Evolutionary conservation across 495 filamentous ascomycete species (phyloP), one percentile per base, ranked within the genome.

Genomic region (Aspergillus saccharolyticus): DNA sequence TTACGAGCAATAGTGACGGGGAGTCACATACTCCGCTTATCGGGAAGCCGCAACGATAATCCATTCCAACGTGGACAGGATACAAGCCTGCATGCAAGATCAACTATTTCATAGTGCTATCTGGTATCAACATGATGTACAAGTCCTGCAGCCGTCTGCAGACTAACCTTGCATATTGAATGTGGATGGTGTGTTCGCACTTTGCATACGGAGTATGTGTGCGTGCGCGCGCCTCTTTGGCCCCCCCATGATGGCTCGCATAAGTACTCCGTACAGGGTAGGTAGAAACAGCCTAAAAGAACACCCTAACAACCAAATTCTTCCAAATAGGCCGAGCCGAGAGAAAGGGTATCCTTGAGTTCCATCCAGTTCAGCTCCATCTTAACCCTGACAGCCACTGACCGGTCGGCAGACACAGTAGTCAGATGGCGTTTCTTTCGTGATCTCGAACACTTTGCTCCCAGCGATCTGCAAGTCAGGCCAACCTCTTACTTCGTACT

Each of bases 1-100:
- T 55, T 55, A 55, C 53, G 17, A 55, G 9, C 21, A n/a, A n/a
- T n/a, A 28, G 25, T 28, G 9, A 46, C 21, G 4, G 33, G 33
- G 7, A 12, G 33, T 39, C 33, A 39, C 47, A 5, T 25, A 28
- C 47, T 50, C 47, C 47, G 47, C 47, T 50, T 17, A 50, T 50
- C 47, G 47, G 47, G 47, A 50, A 30, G 47, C 22, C 22, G 47
- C 47, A n/a, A 16, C 47, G 9, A 6, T 21, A 22, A 49, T 20
- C 12, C 2, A 24, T 17, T 24, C 21, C 22, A n/a, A n/a, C 21
- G 12, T 28, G 7, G 6, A 39, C 33, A 5, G 14, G 33, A 5
- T 39, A 12, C 33, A 39, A 39, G 33, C 14, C 33, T 39, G 33
- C 33, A 39, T 28, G 25, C 25, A 28, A 28, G 25, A n/a, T n/a